Conservation (phyloP, 805 yeast genomes). For the Candida ulmi region DNA sequence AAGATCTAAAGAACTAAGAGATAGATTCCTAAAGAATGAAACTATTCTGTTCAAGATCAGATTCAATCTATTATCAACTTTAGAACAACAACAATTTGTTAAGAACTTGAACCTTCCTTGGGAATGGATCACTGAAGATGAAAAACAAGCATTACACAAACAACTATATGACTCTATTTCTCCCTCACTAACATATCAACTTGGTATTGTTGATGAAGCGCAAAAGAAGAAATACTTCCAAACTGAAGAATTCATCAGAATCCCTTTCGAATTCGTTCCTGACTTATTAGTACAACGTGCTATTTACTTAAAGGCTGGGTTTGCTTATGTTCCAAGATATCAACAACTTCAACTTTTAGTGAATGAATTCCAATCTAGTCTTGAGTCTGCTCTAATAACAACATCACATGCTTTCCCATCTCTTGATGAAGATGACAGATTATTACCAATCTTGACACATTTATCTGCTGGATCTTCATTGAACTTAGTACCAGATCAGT, state of each 20-base stretch:
- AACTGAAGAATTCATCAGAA: constrained; percentile 67
- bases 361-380: constrained; percentile 54
- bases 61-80: constrained; percentile 52
- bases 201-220: constrained; percentile 39
- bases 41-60: constrained; percentile 68
- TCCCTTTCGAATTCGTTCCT: constrained; percentile 82
- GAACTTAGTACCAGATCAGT: constrained; percentile 13
- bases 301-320: constrained; percentile 62
- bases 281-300: constrained; percentile 71
- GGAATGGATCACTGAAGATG: constrained; percentile 60
- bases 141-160: constrained; percentile 43
- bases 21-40: constrained; percentile 75
- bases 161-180: constrained; percentile 54
- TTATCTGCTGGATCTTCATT: constrained; percentile 68
- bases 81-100: constrained; percentile 72
- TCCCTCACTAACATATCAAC: constrained; percentile 26
- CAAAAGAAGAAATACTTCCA: constrained; percentile 40
- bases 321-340: constrained; percentile 79
- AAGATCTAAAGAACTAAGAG: constrained; percentile 75
- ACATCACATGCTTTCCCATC: constrained; percentile 79
- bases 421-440: constrained; percentile 86
- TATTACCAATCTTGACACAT: constrained; percentile 78
- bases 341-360: constrained; percentile 68
- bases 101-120: constrained; percentile 60
- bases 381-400: constrained; percentile 42